These are phyloP conservation scores for Pyrus communis DNA, from an alignment of 306 rosid species.

Conservation along the genomic window DNA sequence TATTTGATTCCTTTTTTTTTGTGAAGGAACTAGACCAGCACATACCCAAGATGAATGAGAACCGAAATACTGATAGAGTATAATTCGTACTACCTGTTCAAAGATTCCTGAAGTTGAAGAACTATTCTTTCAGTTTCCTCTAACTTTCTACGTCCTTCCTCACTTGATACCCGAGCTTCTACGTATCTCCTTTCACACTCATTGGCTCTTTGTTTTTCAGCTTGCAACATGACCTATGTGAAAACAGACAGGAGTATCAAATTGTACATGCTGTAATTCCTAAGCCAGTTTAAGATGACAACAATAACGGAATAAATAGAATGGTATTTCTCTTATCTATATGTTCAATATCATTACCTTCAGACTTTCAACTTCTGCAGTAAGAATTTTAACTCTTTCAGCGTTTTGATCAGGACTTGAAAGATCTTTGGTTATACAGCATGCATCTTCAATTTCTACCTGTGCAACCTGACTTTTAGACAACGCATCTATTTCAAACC, in stretches of 20 bases:
- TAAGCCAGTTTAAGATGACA: neutral
- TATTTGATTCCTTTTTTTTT: neutral
- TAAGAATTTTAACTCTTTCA: constrained; percentile 18
- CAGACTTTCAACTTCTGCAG: constrained; percentile 26
- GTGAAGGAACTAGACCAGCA: neutral
- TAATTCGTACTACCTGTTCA: constrained; percentile 65
- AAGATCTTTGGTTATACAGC: constrained; percentile 29
- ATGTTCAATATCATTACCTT: constrained; percentile 41
- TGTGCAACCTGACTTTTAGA: constrained; percentile 34
- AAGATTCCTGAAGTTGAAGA: constrained; percentile 72
- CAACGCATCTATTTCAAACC: constrained; percentile 30
- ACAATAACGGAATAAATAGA: neutral
- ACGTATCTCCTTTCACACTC: constrained; percentile 59
- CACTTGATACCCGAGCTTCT: constrained; percentile 49
- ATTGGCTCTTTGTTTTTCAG: constrained; percentile 65
- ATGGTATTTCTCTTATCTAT: neutral
- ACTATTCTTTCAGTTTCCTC: constrained; percentile 71
- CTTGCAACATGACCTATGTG: constrained; percentile 52
- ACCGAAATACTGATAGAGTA: constrained; percentile 14
- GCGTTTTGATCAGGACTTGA: constrained; percentile 38
- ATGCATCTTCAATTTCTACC: constrained; percentile 37
- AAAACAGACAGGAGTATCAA: neutral
- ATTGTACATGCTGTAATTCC: neutral
- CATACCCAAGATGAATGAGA: neutral
- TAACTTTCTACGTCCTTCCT: constrained; percentile 53